Evolutionary conservation across 192 early-diverging fungal genomes (phyloP), one percentile per base, ranked within the genome.

Genomic region (Funneliformis geosporum): DNA sequence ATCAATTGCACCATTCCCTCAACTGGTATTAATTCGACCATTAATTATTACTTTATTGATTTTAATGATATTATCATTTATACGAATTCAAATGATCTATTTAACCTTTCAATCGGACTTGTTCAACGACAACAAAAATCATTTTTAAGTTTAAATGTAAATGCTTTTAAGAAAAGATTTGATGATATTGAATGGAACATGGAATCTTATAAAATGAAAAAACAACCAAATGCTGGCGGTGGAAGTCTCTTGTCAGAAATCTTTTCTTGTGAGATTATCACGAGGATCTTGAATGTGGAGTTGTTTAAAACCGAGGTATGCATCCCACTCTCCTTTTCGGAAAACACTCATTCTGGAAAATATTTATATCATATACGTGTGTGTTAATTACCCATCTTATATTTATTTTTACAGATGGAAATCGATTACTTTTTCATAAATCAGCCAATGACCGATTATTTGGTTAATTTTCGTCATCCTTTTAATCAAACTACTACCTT

Each of bases 401-500:
- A n/a, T n/a, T n/a, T n/a, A n/a, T n/a, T n/a, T 46, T 16, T 46
- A 12, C 18, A 73, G 80, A 87, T 87, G 85, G 88, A 89, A 69
- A 78, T 89, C 9, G 46, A 43, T 21, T 86, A 89, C 76, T 74
- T 79, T 3, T 81, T 83, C 43, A 77, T 78, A 5, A 80, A 84
- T 59, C 80, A 82, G 11, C 85, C 88, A 42, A 86, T 89, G 44
- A 86, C 85, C n/a, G 88, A 89, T 71, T 89, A 87, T 65, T 80
- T 85, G 0, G 79, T 84, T 59, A 75, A 75, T 2, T 38, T 85
- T 14, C 86, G 75, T 2, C 43, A 83, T 72, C 73, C 79, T 7
- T 70, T 69, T 47, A 70, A 75, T 44, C 33, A 33, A 33, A 33
- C 33, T 33, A 2, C 33, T 33, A 2, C 33, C 2, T 64, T 86